Base-by-base conservation (phyloP, 805 yeast species). In the Starmerella stellata region DNA sequence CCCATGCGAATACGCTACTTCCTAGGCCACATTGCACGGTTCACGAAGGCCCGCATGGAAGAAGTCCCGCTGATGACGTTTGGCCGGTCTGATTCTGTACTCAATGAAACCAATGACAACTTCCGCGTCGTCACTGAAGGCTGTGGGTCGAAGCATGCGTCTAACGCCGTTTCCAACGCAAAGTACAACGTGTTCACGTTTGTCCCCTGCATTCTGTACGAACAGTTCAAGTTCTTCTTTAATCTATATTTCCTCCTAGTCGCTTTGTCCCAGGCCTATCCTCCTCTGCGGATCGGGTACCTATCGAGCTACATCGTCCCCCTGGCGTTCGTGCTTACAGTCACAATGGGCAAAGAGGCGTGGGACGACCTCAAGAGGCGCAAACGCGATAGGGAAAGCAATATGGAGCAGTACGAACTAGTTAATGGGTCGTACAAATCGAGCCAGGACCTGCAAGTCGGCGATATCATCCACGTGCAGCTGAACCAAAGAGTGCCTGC, bases 171-270 rank as follows among this genome's bases (percentile, higher is more conserved):
- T 13, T 79, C 93, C 35, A 90, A 90, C 58, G 96, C 98, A 18
- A 87, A 85, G 59, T 90, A 90, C 60, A 80, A 80, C 50, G 80
- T 90, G 2, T 55, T 82, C 28, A 74, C 93, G 1, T 90, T 90
- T 52, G 60, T 90, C 8, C 99, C 99, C 3, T 66, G 81, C 32
- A 74, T 90, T 39, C 66, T 90, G 23, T 92, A 79, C 57, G 95
- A 87, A 56, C 99, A 90, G 64, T 90, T 90, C 72, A 83, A 85
- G 62, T 87, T 90, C 57, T 90, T 90, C 60, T 90, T 83, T 68
- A 90, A 90, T 59, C 62, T 90, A 35, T 90, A 90, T 58, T 90
- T 90, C 55, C 61, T 92, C 37, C 53, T 92, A 17, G 98, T 92
- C 47, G 96, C 98, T 14, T 66, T 92, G 43, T 83, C 95, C 4